phyloP scores from a whole-genome alignment of 495 filamentous ascomycete genomes.

The Hyaloscypha finlandica region DNA sequence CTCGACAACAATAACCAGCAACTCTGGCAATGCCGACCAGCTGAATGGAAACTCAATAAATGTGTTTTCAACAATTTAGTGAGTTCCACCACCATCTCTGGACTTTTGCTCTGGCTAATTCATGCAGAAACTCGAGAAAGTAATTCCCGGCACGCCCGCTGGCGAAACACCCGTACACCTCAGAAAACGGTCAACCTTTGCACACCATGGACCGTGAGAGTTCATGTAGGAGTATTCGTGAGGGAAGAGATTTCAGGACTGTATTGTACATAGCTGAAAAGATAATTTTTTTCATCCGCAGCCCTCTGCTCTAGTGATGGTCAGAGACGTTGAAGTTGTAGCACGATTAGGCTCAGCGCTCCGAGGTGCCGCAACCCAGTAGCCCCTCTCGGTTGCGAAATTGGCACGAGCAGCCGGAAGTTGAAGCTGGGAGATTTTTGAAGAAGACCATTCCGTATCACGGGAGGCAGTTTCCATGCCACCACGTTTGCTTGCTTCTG shows the following conservation, averaged over 20 bases:
- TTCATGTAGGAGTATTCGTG: not conserved
- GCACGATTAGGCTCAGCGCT: not conserved
- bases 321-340: not conserved
- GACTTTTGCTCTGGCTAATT: slow-evolving; percentile 3
- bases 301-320: not conserved
- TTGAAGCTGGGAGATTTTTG: not conserved
- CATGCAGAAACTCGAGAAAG: slow-evolving; percentile 81
- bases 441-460: not conserved
- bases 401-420: not conserved
- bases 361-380: no score
- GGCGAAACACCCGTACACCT: slow-evolving; percentile 81
- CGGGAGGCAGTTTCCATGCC: not conserved
- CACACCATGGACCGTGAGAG: slow-evolving; percentile 44
- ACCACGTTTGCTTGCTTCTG: no score
- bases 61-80: slow-evolving; percentile 97
- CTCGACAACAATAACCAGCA: slow-evolving; percentile 97
- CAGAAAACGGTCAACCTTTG: slow-evolving; percentile 74
- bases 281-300: slow-evolving; percentile 4
- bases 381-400: no score
- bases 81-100: slow-evolving; percentile 36
- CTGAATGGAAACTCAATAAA: slow-evolving; percentile 80
- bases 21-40: slow-evolving; percentile 83
- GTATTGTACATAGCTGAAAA: slow-evolving; percentile 26
- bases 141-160: slow-evolving; percentile 80
- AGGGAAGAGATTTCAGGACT: not conserved